Evolutionary conservation across 2,329 filamentous ascomycete species (phyloP), one percentile per base, ranked within the genome.

Genomic region (Apiospora phragmitis): DNA sequence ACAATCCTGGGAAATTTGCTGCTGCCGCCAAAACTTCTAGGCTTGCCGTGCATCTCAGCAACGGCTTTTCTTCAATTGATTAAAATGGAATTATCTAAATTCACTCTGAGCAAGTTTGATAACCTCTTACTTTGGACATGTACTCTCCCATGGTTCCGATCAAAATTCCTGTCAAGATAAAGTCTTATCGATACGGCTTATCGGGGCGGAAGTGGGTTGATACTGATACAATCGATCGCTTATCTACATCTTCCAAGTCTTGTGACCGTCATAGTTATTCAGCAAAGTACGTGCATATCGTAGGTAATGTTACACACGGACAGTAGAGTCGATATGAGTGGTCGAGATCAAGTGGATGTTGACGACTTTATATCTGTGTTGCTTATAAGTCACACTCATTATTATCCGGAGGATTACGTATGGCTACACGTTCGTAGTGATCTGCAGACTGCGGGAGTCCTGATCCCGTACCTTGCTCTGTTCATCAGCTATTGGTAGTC

Each of bases 151-250:
- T n/a, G 9, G 32, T 12, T n/a, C 18, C 21, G 26, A 38, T 62
- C 29, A 35, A 62, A 62, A 62, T 38, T 62, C 29, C 21, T 11
- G 18, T 32, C 8, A n/a, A 38, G 55, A 38, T 35, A 62, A 62
- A 38, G 55, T 12, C 32, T 62, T 62, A 62, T 62, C 55, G 55
- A 62, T 62, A 62, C 55, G 55, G 21, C 55, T 62, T 62, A 62
- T 62, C 55, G 29, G 32, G 12, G 5, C 5, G 49, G 6, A 62
- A 38, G 55, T 62, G 55, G 55, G 32, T 11, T 62, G 55, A 62
- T 62, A 62, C 55, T 9, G 32, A 38, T n/a, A n/a, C 55, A 62
- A 38, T 62, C 32, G 55, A 62, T 62, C 32, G 55, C 55, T 62
- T 62, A 62, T 62, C 55, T 47, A 47, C 9, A 32, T 38, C 32